Percentiles rank a stretch among this genome's conserved stretches.
phyloP scores from a whole-genome alignment of 192 early-diverging fungal genomes.

The Polychytrium aggregatum region DNA sequence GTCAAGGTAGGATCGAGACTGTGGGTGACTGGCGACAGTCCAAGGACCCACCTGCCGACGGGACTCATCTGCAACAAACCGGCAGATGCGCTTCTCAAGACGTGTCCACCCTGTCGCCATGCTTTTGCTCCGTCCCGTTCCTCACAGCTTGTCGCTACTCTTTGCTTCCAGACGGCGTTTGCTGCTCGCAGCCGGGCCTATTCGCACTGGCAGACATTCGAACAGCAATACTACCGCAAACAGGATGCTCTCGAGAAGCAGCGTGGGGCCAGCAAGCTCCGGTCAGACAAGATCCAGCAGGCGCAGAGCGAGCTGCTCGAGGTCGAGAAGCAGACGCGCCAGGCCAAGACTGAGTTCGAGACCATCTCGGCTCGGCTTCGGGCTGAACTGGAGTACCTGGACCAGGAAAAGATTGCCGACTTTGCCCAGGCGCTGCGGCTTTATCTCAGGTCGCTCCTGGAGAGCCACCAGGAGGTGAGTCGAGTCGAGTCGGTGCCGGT shows the following conservation, averaged over 20 bases:
- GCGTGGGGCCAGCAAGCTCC: conserved; percentile 4
- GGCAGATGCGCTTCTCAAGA: no score
- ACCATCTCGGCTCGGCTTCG: conserved; percentile 61
- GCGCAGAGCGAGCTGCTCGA: background rate
- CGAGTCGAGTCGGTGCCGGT: no score
- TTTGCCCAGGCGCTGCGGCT: conserved; percentile 62
- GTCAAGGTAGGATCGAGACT: conserved; percentile 44
- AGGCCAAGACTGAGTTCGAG: conserved; percentile 52
- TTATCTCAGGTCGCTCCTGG: conserved; percentile 64
- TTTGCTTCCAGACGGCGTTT: conserved; percentile 53
- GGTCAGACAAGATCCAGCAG: conserved; percentile 40
- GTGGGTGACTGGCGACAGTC: no score
- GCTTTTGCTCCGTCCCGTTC: no score
- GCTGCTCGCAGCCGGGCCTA: conserved; percentile 59
- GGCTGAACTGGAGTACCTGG: conserved; percentile 67
- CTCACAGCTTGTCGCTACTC: no score
- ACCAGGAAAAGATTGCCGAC: conserved; percentile 66
- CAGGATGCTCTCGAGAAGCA: conserved; percentile 29
- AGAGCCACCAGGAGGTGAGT: conserved; percentile 65
- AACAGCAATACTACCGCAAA: conserved; percentile 60
- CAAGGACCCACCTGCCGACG: no score
- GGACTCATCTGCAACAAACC: no score
- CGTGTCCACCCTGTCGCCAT: no score
- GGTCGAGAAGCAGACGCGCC: no score
- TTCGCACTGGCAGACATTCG: conserved; percentile 55